phyloP scores from a whole-genome alignment of 371 early-diverging fungal species.

The Rhizopus stolonifer region DNA sequence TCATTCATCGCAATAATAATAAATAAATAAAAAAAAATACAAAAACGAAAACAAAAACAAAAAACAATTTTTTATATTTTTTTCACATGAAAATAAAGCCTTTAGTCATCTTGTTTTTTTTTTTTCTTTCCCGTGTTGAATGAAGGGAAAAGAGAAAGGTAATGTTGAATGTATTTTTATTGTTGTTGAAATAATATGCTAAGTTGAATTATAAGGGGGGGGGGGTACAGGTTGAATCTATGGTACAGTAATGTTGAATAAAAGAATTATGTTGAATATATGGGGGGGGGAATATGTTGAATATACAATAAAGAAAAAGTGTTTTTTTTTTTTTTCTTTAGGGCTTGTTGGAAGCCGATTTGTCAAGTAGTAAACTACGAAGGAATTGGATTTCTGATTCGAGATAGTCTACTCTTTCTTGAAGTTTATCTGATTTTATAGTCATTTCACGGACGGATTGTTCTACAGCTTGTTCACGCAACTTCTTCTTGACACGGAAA shows the following conservation, averaged over 20 bases:
- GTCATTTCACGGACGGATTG: slow-evolving; percentile 81
- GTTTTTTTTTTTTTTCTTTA: slow-evolving; percentile 2
- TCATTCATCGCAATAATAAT: neutral
- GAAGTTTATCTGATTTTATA: slow-evolving; percentile 67
- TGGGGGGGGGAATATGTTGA: slow-evolving; percentile 2
- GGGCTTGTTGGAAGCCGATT: slow-evolving; percentile 34
- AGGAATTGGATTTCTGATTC: slow-evolving; percentile 91
- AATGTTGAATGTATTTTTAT: neutral
- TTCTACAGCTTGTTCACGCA: slow-evolving; percentile 84
- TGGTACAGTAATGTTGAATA: slow-evolving; percentile 2
- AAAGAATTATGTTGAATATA: slow-evolving; percentile 2
- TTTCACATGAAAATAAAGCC: too few relatives aligned
- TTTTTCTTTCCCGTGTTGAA: too few relatives aligned
- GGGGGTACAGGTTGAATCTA: neutral
- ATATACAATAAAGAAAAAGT: slow-evolving; percentile 1
- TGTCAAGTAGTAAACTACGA: slow-evolving; percentile 78
- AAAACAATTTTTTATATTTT: too few relatives aligned
- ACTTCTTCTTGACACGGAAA: slow-evolving; percentile 91
- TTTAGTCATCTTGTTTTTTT: too few relatives aligned
- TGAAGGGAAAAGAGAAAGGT: too few relatives aligned
- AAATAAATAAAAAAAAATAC: neutral
- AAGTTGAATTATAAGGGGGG: slow-evolving; percentile 4
- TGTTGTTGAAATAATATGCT: slow-evolving; percentile 12
- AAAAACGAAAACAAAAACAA: neutral
- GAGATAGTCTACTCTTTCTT: slow-evolving; percentile 71